Evolutionary conservation across 2,329 filamentous ascomycete genomes (phyloP), one percentile per base, ranked within the genome.

Genomic region (Sclerotinia minor): DNA sequence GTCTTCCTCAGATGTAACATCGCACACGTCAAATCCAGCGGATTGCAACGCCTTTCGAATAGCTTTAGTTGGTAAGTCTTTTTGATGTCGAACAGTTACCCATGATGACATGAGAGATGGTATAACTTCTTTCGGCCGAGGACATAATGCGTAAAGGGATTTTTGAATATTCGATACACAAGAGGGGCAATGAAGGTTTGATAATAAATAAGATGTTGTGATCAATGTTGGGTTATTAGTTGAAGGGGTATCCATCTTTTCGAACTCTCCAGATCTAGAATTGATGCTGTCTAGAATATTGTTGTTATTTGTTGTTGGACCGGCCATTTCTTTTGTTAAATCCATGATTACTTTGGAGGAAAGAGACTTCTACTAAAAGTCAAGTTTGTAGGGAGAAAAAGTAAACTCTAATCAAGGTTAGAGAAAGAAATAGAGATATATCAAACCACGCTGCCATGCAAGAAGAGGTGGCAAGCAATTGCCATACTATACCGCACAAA

Each of bases 131-230:
- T 76, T 71, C 75, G 81, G 80, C 81, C 80, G 75, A 76, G 84
- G 79, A 80, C 82, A 68, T 76, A 85, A 77, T 8, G 73, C 72
- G 47, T 73, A 81, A 68, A 92, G 79, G 69, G 84, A 82, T 65
- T 83, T 80, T 74, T 87, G 83, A 75, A 93, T 92, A 72, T 84
- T 82, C 47, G 85, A 84, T 61, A 92, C 86, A 77, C 90, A 93
- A 69, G 89, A 90, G 19, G 89, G 87, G 79, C 90, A 92, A 79
- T 93, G 90, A n/a, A 93, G 82, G 77, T 93, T 92, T 70, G 84
- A 85, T 72, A 93, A 81, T 70, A 92, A 82, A 75, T 89, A 87
- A 45, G 75, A 74, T 58, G 72, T 75, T 52, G 74, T 75, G 35
- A 71, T 64, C 24, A 49, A 53, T 38, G 26, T 17, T 47, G 44